Evolutionary conservation across 208 protist genomes (phyloP).

Genomic region (Endotrypanum monterogeii): DNA sequence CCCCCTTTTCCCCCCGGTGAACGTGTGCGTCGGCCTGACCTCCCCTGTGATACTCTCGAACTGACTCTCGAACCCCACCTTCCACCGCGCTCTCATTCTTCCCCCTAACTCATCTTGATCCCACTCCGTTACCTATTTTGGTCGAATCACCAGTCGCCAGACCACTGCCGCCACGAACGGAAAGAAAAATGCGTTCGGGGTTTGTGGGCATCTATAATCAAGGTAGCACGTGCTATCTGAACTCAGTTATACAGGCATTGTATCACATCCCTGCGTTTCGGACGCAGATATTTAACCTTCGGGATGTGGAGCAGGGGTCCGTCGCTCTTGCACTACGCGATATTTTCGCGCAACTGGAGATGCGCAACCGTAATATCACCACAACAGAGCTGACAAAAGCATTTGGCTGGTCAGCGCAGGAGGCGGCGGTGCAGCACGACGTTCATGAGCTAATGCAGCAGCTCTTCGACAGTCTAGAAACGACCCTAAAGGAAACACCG

Average conservation of each 20-base stretch:
- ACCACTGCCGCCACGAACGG: not conserved
- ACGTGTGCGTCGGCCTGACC: not conserved
- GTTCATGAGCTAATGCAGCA: slow-evolving; percentile 89
- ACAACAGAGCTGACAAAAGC: slow-evolving; percentile 86
- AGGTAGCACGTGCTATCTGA: slow-evolving; percentile 92
- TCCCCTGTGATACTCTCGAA: too few relatives aligned
- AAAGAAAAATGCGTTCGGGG: slow-evolving; percentile 15
- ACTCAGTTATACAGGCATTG: slow-evolving; percentile 86
- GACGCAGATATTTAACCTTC: slow-evolving; percentile 42
- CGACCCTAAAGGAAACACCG: slow-evolving; percentile 71
- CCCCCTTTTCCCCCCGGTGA: not conserved
- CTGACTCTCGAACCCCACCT: not conserved
- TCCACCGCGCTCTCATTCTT: not conserved
- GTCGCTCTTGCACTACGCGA: slow-evolving; percentile 62
- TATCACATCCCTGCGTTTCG: slow-evolving; percentile 84
- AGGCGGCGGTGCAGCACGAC: slow-evolving; percentile 87
- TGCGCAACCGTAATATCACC: slow-evolving; percentile 40
- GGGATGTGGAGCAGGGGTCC: slow-evolving; percentile 24
- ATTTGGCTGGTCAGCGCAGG: slow-evolving; percentile 83
- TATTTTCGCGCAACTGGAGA: slow-evolving; percentile 77
- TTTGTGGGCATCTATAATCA: slow-evolving; percentile 88
- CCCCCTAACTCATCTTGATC: not conserved
- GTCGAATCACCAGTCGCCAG: not conserved
- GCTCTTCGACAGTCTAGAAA: slow-evolving; percentile 85
- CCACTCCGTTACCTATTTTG: not conserved